These are phyloP conservation scores for Podospora comata DNA, from an alignment of 495 filamentous ascomycete genomes.

Conservation along the genomic window DNA sequence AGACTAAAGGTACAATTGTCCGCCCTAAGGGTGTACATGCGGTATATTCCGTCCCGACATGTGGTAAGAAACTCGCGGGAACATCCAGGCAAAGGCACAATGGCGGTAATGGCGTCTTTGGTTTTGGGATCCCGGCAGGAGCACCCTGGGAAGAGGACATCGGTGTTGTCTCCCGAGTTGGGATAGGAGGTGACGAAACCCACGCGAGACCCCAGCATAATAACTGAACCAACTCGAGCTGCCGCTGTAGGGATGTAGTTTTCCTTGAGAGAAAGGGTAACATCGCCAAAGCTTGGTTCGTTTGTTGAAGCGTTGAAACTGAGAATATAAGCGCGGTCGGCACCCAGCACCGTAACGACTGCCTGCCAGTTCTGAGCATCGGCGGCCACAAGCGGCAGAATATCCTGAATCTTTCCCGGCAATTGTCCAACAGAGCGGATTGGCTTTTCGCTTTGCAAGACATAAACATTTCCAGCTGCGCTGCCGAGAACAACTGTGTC, in stretches of 20 bases:
- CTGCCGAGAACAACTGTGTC: constrained; percentile 52
- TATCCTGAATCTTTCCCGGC: constrained; percentile 51
- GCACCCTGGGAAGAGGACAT: constrained; percentile 9
- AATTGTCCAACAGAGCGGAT: constrained; percentile 33
- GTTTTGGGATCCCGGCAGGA: constrained; percentile 46
- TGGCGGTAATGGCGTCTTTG: constrained; percentile 67
- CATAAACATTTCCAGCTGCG: constrained; percentile 50
- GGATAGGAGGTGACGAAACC: constrained; percentile 30
- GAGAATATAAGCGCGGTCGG: constrained; percentile 23
- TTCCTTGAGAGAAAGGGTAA: constrained; percentile 21
- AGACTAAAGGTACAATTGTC: constrained; percentile 23
- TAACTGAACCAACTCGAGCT: constrained; percentile 37
- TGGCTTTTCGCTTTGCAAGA: constrained; percentile 36
- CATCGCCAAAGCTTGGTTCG: neutral
- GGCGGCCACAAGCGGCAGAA: constrained; percentile 34
- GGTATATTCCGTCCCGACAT: constrained; percentile 70
- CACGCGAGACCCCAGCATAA: constrained; percentile 66
- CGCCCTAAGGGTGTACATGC: constrained; percentile 48
- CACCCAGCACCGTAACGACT: constrained; percentile 26
- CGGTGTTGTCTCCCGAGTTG: constrained; percentile 2
- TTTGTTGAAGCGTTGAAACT: constrained; percentile 15
- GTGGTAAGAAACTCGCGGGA: constrained; percentile 57
- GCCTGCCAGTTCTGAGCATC: constrained; percentile 16
- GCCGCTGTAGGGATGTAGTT: constrained; percentile 33
- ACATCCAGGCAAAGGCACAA: constrained; percentile 43